Conservation (phyloP, 192 early-diverging fungal genomes). For the Entomortierella beljakovae region DNA sequence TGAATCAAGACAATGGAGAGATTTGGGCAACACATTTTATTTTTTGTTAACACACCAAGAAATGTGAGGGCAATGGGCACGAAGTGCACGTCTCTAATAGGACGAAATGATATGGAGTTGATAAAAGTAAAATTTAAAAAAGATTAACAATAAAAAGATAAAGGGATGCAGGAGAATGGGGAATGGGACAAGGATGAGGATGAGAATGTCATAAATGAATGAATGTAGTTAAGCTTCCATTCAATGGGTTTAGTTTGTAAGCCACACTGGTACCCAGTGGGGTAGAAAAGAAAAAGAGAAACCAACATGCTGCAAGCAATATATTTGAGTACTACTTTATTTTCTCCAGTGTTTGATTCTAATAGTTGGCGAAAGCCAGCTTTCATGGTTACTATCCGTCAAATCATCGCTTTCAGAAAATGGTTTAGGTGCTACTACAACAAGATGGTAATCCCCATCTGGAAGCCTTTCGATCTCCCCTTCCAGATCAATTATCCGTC, state of each 20-base stretch:
- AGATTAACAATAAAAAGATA: neutral
- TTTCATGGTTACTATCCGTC: conserved; percentile 10
- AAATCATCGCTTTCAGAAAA: conserved; percentile 9
- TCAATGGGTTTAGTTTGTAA: too few species aligned
- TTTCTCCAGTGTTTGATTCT: neutral
- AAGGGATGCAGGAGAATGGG: neutral
- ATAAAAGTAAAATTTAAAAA: too few species aligned
- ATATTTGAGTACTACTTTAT: neutral
- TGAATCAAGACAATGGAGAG: too few species aligned
- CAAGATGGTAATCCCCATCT: conserved; percentile 31
- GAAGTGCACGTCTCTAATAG: too few species aligned
- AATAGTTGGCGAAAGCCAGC: conserved; percentile 28
- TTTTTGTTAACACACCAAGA: too few species aligned
- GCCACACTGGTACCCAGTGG: too few species aligned
- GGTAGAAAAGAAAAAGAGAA: neutral
- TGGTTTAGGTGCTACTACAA: conserved; percentile 35
- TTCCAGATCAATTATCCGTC: neutral
- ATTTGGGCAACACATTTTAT: too few species aligned
- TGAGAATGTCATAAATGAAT: too few species aligned
- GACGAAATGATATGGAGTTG: too few species aligned
- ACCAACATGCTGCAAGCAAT: neutral
- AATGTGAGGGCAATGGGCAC: too few species aligned
- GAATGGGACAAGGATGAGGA: neutral
- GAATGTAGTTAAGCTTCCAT: too few species aligned
- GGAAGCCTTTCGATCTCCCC: neutral